These are phyloP conservation scores for Lipomyces chichibuensis DNA, from an alignment of 805 yeast genomes.

Conservation along the genomic window DNA sequence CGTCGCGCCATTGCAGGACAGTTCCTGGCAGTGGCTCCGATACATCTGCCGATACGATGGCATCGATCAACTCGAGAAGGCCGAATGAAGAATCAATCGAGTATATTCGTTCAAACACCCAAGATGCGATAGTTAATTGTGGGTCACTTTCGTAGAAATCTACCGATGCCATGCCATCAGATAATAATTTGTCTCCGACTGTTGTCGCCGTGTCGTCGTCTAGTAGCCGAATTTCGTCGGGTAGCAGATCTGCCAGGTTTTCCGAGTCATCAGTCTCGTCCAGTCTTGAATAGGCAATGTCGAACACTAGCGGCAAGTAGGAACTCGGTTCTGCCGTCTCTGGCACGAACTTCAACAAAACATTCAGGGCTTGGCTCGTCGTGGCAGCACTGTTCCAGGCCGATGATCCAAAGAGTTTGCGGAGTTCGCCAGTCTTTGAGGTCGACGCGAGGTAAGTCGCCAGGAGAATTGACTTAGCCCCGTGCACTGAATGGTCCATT, in stretches of 20 bases:
- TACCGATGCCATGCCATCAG: neutral
- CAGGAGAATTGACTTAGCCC: neutral
- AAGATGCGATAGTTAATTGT: constrained; percentile 29
- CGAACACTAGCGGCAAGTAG: constrained; percentile 33
- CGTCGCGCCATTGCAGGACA: constrained; percentile 40
- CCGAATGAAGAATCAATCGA: constrained; percentile 37
- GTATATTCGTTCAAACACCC: constrained; percentile 40
- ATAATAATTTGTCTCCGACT: constrained; percentile 22
- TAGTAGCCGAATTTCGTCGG: constrained; percentile 26
- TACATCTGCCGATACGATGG: constrained; percentile 17
- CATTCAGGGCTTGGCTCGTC: constrained; percentile 36
- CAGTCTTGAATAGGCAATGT: constrained; percentile 16
- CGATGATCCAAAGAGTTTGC: constrained; percentile 13
- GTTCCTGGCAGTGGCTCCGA: constrained; percentile 23
- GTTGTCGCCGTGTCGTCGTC: constrained; percentile 22
- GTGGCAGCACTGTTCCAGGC: constrained; percentile 6
- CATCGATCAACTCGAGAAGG: constrained; percentile 32
- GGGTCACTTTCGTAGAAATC: constrained; percentile 37
- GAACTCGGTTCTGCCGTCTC: constrained; percentile 38
- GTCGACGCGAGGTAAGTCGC: constrained; percentile 22
- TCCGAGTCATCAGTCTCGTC: neutral
- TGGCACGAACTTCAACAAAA: constrained; percentile 42
- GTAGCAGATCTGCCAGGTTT: constrained; percentile 6
- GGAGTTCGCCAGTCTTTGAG: constrained; percentile 8
- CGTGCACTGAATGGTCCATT: neutral